Base-by-base conservation (phyloP, 306 rosid species). In the Cicer arietinum region DNA sequence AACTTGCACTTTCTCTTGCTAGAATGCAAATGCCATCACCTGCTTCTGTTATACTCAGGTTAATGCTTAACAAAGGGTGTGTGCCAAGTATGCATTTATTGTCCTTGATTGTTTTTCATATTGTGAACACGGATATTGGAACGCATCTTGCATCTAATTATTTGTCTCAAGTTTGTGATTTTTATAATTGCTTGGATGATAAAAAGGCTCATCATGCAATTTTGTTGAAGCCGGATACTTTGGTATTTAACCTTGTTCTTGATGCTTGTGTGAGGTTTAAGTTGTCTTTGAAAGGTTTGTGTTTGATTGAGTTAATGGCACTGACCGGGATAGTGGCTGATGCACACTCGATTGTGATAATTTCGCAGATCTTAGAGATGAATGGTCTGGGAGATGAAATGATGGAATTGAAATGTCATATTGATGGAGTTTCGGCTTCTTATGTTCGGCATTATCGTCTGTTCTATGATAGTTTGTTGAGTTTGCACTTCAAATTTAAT, bases 251-350 rank as follows among this genome's bases (percentile, higher is more conserved):
- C 84, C 88, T 94, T 60, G 86, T 90, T 50, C 97, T 91, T 72
- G 89, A 89, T 81, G 91, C 94, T 56, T 94, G 98, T 73, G 96
- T 84, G 79, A 79, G 86, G 85, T 91, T 90, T 72, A 85, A 85
- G 41, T 81, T 86, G 52, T 82, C 85, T 74, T 75, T 91, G 80
- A 91, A 87, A 79, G 96, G 93, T 8, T 79, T 86, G 66, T 64
- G 71, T 65, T 52, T 91, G 1, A 69, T 87, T 69, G 96, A 91
- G 37, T 81, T 89, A 67, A 90, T 94, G 93, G 41, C 94, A 0
- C 79, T 39, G 76, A 72, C 77, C 1, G 89, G 88, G 11, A 80
- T 79, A 10, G 75, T 86, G 30, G 30, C 30, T 20, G 96, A 91
- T 85, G 97, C 91, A 0, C 87, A 85, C 77, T 84, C 96, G 2